A percentile compares a stretch with the other conserved stretches of the same genome.
phyloP scores from a whole-genome alignment of 2,329 filamentous ascomycete genomes.

The Phoma herbarum region DNA sequence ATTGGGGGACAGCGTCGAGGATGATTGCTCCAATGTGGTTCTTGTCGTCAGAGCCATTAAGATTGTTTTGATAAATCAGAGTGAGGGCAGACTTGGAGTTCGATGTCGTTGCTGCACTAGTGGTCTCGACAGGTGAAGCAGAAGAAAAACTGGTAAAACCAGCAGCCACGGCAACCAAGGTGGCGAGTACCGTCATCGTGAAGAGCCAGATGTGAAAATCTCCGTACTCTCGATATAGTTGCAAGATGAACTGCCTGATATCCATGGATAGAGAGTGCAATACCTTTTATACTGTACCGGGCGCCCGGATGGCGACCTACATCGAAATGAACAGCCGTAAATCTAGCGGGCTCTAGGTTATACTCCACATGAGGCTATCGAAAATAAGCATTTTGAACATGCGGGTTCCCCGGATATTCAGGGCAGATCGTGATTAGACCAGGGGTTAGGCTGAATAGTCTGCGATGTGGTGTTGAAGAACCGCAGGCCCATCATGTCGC shows the following conservation, averaged over 20 bases:
- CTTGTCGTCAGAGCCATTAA: constrained; percentile 62
- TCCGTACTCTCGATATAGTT: background rate
- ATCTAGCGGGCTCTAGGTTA: constrained; percentile 28
- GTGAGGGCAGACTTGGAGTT: constrained; percentile 57
- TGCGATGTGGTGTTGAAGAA: constrained; percentile 2
- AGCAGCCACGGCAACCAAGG: constrained; percentile 33
- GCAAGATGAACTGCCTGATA: constrained; percentile 19
- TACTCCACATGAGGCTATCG: constrained; percentile 32
- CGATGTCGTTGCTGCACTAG: constrained; percentile 24
- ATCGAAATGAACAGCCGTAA: constrained; percentile 22
- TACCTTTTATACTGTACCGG: constrained; percentile 36
- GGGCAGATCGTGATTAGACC: constrained; percentile 39
- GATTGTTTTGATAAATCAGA: constrained; percentile 63
- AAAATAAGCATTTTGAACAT: constrained; percentile 39
- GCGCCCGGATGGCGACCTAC: constrained; percentile 35
- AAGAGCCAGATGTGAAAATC: background rate
- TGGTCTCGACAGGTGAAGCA: constrained; percentile 32
- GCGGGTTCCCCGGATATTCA: constrained; percentile 33
- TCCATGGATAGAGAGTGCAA: background rate
- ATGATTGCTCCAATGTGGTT: constrained; percentile 63
- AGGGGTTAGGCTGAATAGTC: constrained; percentile 35
- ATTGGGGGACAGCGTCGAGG: constrained; percentile 54
- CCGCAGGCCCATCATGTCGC: background rate
- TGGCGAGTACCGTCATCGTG: constrained; percentile 34
- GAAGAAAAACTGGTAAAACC: constrained; percentile 29